Percentiles rank a stretch among this genome's conserved stretches.
Conservation (phyloP, 345 rosid species). For the Passiflora organensis region DNA sequence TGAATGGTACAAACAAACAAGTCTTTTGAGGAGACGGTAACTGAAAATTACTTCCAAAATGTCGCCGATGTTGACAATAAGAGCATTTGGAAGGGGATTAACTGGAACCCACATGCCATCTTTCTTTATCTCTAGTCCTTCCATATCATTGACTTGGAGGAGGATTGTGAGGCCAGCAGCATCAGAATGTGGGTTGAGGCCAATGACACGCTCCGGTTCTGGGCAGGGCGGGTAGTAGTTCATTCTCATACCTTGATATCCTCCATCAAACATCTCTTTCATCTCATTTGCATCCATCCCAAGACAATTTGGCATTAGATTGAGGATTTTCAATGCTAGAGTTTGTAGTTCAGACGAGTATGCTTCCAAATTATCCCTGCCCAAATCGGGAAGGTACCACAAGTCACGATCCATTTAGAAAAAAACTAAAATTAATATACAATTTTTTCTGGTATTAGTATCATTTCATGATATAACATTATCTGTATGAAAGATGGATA, state of each 20-base stretch:
- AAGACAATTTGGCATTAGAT: constrained; percentile 17
- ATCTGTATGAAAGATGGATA: neutral
- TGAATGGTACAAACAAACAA: neutral
- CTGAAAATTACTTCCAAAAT: constrained; percentile 10
- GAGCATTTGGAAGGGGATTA: constrained; percentile 19
- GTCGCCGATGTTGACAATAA: constrained; percentile 20
- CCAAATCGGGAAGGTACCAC: neutral
- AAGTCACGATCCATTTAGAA: neutral
- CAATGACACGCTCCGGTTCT: constrained; percentile 25
- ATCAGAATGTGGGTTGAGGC: constrained; percentile 31
- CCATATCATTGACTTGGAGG: constrained; percentile 23
- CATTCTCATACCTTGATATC: constrained; percentile 19
- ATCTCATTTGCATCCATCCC: constrained; percentile 21
- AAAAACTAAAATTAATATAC: too few relatives aligned
- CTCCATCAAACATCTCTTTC: constrained; percentile 18
- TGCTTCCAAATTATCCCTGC: constrained; percentile 19
- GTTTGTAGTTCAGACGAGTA: constrained; percentile 16
- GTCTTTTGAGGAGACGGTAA: neutral
- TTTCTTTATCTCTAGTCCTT: constrained; percentile 25
- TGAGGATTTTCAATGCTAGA: constrained; percentile 13
- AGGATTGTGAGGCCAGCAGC: constrained; percentile 21
- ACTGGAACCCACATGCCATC: constrained; percentile 18
- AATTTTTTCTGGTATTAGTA: neutral
- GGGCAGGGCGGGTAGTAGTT: constrained; percentile 36
- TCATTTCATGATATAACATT: neutral